Evolutionary conservation across 257 asterid genomes (phyloP).

Genomic region (Penstemon eatonii): DNA sequence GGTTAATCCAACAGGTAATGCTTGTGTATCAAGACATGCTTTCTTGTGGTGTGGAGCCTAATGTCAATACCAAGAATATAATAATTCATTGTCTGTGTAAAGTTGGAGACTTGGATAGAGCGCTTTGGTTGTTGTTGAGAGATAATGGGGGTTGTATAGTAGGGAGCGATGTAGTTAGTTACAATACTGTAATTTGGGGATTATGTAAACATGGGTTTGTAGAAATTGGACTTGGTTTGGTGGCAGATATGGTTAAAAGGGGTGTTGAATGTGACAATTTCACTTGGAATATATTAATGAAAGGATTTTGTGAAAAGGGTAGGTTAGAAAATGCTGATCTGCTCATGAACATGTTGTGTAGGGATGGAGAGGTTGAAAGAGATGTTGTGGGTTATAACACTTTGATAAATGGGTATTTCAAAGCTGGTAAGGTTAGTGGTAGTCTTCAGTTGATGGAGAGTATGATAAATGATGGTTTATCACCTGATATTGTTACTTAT

Average conservation of each 20-base stretch:
- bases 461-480: constrained; percentile 55
- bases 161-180: constrained; percentile 61
- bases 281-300: constrained; percentile 72
- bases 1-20: constrained; percentile 67
- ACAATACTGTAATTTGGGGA: constrained; percentile 92
- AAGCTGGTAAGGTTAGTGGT: constrained; percentile 47
- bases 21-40: constrained; percentile 63
- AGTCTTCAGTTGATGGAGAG: constrained; percentile 53
- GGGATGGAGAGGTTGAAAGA: constrained; percentile 28
- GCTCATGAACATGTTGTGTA: constrained; percentile 56
- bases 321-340: constrained; percentile 56
- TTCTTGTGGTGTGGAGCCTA: constrained; percentile 47
- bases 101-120: constrained; percentile 54
- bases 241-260: constrained; percentile 72
- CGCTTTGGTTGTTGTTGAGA: constrained; percentile 53
- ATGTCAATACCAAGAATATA: constrained; percentile 64
- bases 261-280: constrained; percentile 49
- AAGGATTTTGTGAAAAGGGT: constrained; percentile 80
- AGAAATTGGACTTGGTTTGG: constrained; percentile 67
- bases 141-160: constrained; percentile 34
- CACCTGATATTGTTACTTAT: constrained; percentile 66
- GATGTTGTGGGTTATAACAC: constrained; percentile 75
- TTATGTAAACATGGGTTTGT: constrained; percentile 60
- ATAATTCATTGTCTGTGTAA: constrained; percentile 68
- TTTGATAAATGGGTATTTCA: constrained; percentile 63